These are phyloP conservation scores for Nemania diffusa DNA, from an alignment of 2,329 filamentous ascomycete genomes.

Conservation along the genomic window DNA sequence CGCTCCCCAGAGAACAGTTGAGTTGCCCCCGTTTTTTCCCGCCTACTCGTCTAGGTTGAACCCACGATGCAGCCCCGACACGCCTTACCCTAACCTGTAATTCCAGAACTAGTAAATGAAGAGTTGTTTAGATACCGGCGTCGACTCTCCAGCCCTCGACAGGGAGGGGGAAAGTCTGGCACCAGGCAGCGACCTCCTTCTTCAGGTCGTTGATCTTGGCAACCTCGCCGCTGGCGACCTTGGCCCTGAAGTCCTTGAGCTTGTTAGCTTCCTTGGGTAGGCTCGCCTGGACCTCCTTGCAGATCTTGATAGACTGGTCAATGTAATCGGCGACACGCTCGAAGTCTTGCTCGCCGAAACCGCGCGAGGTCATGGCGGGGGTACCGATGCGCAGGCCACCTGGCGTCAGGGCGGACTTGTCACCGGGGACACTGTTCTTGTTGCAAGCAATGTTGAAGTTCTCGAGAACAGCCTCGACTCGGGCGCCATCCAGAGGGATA, in stretches of 20 bases:
- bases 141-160: conserved; percentile 77
- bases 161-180: conserved; percentile 89
- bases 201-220: conserved; percentile 84
- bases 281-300: conserved; percentile 83
- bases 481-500: conserved; percentile 87
- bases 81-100: conserved; percentile 31
- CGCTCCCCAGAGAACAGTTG: conserved; percentile 47
- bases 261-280: conserved; percentile 98
- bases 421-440: conserved; percentile 98
- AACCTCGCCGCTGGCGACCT: conserved; percentile 82
- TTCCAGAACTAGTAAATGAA: conserved; percentile 15
- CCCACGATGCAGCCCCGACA: conserved; percentile 39
- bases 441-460: conserved; percentile 99
- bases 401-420: conserved; percentile 95
- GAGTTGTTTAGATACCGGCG: conserved; percentile 62
- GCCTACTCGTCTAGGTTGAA: conserved; percentile 47
- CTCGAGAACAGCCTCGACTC: conserved; percentile 95
- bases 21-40: conserved; percentile 44
- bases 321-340: conserved; percentile 91
- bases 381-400: conserved; percentile 96
- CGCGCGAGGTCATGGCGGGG: conserved; percentile 96
- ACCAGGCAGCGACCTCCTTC: conserved; percentile 91
- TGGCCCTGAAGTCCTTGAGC: conserved; percentile 99
- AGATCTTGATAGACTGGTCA: conserved; percentile 86
- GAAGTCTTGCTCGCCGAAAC: conserved; percentile 93